Evolutionary conservation across 768 basidiomycete species (phyloP), one percentile per base, ranked within the genome.

Genomic region (Terana coerulea): DNA sequence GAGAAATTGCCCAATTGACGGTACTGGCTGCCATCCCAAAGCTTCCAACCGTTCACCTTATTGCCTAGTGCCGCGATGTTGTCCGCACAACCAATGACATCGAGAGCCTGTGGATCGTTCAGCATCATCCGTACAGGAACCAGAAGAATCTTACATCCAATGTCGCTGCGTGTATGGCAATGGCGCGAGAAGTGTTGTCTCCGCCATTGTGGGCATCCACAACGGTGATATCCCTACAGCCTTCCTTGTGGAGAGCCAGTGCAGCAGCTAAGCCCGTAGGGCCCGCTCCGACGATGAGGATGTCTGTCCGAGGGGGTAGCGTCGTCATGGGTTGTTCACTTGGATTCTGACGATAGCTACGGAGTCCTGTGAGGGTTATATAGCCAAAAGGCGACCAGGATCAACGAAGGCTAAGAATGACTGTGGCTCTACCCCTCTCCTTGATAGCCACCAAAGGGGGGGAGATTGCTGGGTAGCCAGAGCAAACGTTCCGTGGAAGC

Each of bases 241-340:
- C 72, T 15, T 76, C 69, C 10, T 72, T 64, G 15, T 66, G 58
- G 7, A 80, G 72, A n/a, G 77, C 70, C 14, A 78, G 59, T 19
- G 78, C 79, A 37, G 69, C 63, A 0, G 74, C 65, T 43, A 80
- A 71, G 5, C 79, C 79, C 0, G 69, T 59, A 24, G 79, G 79
- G 15, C 79, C 78, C 21, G 75, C 75, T 25, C 77, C 78, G 9
- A 80, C 72, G 24, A 81, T 69, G 44, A 79, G 71, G 25, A 79
- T 62, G 24, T 72, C 72, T 4, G 75, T 73, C 37, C 50, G 60
- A 2, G 54, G 46, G 0, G 74, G 73, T 19, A 72, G 59, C 24
- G 68, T 57, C 63, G 66, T 63, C 37, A n/a, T 30, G n/a, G 10
- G 5, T n/a, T n/a, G n/a, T n/a, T n/a, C n/a, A n/a, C n/a, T n/a